phyloP scores from a whole-genome alignment of 2,329 filamentous ascomycete species.

The Myotisia sp. region DNA sequence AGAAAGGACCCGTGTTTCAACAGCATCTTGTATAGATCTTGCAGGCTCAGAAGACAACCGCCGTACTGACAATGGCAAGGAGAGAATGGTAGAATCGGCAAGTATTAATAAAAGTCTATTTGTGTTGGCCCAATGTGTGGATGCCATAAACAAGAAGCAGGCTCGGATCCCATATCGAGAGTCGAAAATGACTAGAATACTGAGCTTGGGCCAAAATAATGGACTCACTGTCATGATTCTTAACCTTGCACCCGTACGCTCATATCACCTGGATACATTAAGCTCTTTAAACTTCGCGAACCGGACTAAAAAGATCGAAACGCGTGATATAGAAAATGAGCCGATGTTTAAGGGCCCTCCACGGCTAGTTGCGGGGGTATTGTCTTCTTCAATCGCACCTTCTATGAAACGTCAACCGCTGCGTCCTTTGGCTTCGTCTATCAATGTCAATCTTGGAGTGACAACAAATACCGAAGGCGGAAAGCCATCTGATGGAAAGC shows the following conservation, averaged over 20 bases:
- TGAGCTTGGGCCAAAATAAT: constrained; percentile 86
- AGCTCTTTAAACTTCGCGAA: constrained; percentile 93
- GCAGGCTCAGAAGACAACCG: constrained; percentile 93
- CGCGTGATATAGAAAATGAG: constrained; percentile 90
- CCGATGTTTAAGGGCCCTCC: constrained; percentile 69
- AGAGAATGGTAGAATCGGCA: constrained; percentile 83
- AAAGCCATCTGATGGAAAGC: constrained; percentile 50
- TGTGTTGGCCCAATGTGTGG: constrained; percentile 85
- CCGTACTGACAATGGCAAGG: constrained; percentile 83
- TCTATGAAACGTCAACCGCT: constrained; percentile 56
- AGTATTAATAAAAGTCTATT: constrained; percentile 97
- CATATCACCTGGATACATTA: constrained; percentile 84
- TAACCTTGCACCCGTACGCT: constrained; percentile 79
- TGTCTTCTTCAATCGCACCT: constrained; percentile 27
- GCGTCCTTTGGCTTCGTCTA: constrained; percentile 58
- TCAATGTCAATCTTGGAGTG: constrained; percentile 55
- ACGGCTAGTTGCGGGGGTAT: constrained; percentile 32
- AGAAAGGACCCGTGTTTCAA: constrained; percentile 58
- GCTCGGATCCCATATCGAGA: constrained; percentile 78
- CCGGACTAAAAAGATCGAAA: constrained; percentile 88
- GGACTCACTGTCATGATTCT: constrained; percentile 94
- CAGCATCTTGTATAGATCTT: constrained; percentile 83
- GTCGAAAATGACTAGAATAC: constrained; percentile 91
- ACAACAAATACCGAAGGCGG: constrained; percentile 36
- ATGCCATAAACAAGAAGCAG: constrained; percentile 70